Evolutionary conservation across 148 eudicot genomes (phyloP), one percentile per base, ranked within the genome.

Genomic region (Rheum nobile): DNA sequence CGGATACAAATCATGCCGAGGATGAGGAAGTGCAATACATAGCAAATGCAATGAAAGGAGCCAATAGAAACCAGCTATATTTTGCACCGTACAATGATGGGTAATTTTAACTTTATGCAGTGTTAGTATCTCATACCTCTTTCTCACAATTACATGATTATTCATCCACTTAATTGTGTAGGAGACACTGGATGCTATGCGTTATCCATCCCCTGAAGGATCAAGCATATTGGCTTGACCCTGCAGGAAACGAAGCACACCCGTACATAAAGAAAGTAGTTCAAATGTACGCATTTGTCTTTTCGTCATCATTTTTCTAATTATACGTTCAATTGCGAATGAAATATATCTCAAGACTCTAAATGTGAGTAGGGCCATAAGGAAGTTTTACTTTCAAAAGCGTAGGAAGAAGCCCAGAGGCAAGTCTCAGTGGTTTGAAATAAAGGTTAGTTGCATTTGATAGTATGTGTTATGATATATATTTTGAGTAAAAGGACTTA

Each of bases 31-130:
- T 9, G 35, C 59, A 44, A 22, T 72, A 72, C 39, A 72, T 72
- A 21, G 39, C 75, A 31, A 29, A 72, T 46, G 75, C 75, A 22
- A 34, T 72, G 38, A 55, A 72, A 28, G 75, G 75, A 32, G 41
- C 61, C 38, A 72, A 26, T 21, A 31, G 4, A 72, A 44, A 72
- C 24, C 54, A 44, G 61, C 29, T 72, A 35, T 50, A 46, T 48
- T 21, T 72, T 31, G 42, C 75, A 31, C 75, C 75, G 9, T 72
- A 72, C 17, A 47, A 17, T 8, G 26, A 52, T 55, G 63, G 50
- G 75, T 72, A 24, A 72, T 35, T 48, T 61, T 13, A 41, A 0
- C 29, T 13, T 11, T 12, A 29, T 61, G 19, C 67, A 61, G 67
- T 11, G 17, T 61, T 13, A 61, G 8, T 54, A 21, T 22, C 35